Evolutionary conservation across 2,329 filamentous ascomycete genomes (phyloP).

Genomic region (Nannizziopsis barbatae): DNA sequence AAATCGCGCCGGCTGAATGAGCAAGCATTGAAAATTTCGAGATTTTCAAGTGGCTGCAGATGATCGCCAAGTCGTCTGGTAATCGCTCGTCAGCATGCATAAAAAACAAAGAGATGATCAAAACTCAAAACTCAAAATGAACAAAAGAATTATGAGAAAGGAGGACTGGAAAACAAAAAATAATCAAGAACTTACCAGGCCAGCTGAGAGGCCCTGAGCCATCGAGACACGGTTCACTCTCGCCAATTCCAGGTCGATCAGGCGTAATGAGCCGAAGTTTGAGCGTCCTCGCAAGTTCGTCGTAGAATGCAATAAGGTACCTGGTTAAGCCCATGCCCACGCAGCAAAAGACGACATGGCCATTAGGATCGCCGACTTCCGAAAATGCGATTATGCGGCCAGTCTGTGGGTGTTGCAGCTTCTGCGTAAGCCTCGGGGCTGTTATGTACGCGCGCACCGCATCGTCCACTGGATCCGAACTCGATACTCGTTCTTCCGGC

Average conservation of each 20-base stretch:
- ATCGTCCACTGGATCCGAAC: constrained; percentile 76
- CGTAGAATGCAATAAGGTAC: constrained; percentile 94
- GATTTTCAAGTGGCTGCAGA: constrained; percentile 83
- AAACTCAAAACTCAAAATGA: constrained; percentile 18
- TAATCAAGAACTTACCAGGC: constrained; percentile 56
- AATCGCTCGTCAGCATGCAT: constrained; percentile 11
- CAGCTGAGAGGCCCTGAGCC: constrained; percentile 77
- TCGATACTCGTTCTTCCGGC: constrained; percentile 48
- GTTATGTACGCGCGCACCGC: constrained; percentile 76
- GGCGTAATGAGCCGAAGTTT: constrained; percentile 85
- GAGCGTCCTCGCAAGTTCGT: constrained; percentile 80
- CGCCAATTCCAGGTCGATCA: constrained; percentile 86
- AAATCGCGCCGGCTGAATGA: constrained; percentile 95
- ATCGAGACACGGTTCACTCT: constrained; percentile 74
- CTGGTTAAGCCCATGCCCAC: constrained; percentile 95
- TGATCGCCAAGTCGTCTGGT: constrained; percentile 72
- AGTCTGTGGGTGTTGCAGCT: constrained; percentile 72
- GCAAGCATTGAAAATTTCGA: constrained; percentile 93
- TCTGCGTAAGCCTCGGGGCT: constrained; percentile 75
- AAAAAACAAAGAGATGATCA: constrained; percentile 24
- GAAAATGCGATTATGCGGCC: constrained; percentile 88
- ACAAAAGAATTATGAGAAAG: not conserved
- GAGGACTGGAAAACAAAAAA: not conserved
- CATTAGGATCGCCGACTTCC: constrained; percentile 85
- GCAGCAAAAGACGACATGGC: constrained; percentile 88